These are phyloP conservation scores for Batrachochytrium dendrobatidis DNA, from an alignment of 371 early-diverging fungal species.

Conservation along the genomic window DNA sequence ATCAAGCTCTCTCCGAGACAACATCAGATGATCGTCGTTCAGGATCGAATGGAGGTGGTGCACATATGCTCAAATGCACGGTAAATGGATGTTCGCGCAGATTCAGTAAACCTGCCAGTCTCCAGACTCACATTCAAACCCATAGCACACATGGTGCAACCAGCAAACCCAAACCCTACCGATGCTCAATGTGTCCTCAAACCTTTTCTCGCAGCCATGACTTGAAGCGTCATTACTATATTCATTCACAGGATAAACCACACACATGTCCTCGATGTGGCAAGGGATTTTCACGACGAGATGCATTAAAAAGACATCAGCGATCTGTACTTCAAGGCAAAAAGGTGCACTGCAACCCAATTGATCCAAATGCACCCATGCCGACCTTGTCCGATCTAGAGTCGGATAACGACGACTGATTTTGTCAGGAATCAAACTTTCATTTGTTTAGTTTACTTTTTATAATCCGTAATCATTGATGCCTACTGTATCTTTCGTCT, in stretches of 20 bases:
- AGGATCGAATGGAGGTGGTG: too few relatives aligned
- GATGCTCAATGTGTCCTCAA: constrained; percentile 38
- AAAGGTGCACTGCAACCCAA: constrained; percentile 33
- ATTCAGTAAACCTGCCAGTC: background rate
- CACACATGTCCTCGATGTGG: constrained; percentile 32
- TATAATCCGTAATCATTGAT: too few relatives aligned
- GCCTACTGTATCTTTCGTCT: too few relatives aligned
- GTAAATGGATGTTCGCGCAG: too few relatives aligned
- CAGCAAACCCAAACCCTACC: constrained; percentile 30
- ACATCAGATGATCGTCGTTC: too few relatives aligned
- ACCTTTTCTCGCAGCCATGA: constrained; percentile 42
- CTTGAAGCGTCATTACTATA: constrained; percentile 41
- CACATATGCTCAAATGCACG: too few relatives aligned
- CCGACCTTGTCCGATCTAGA: background rate
- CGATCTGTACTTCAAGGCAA: constrained; percentile 34
- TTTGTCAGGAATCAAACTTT: too few relatives aligned
- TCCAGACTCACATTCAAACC: background rate
- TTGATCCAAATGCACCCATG: background rate
- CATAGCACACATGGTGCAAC: background rate
- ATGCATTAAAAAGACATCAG: constrained; percentile 37
- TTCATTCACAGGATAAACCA: constrained; percentile 38
- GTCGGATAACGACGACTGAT: background rate
- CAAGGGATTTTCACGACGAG: constrained; percentile 39
- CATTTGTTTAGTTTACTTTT: too few relatives aligned
- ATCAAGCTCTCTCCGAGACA: too few relatives aligned